Base-by-base conservation (phyloP, 176 grass and related monocot genomes). In the Microstegium vimineum region DNA sequence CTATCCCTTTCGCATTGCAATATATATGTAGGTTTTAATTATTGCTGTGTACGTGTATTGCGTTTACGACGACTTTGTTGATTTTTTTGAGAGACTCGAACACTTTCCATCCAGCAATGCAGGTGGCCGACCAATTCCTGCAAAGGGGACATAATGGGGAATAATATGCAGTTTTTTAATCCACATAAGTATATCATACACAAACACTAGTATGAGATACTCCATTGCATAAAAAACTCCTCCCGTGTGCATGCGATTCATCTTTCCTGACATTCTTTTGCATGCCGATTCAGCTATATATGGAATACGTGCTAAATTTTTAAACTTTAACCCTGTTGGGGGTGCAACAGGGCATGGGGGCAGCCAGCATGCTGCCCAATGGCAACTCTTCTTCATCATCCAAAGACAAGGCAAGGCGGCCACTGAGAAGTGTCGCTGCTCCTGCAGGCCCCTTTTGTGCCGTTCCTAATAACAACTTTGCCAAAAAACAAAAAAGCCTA, bases 41-140 rank as follows among this genome's bases (percentile, higher is more conserved):
- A 41, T 6, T 9, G 2, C 54, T 25, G 54, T 59, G 20, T 59
- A 57, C n/a, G n/a, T n/a, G n/a, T 11, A 59, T 25, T 59, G 54
- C 4, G 15, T 45, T 56, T 13, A 36, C 10, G n/a, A n/a, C n/a
- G 31, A 57, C 20, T n/a, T 42, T 42, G 11, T 31, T n/a, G 14
- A 76, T 52, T 47, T 11, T 11, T 35, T 26, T 95, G 83, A 95
- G 93, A 92, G 80, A 95, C 90, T 62, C 79, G 62, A 92, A 95
- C 88, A 95, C 80, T 95, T 95, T 46, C 93, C 93, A 59, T 92
- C 93, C 88, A 89, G 79, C 93, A 35, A 95, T 90, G 90, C 93
- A 93, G 81, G 82, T 83, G 4, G 86, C 67, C 6, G 88, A 84
- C 68, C 65, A 8, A 38, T 59, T 28, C 64, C 86, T 46, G 22